Base-by-base conservation (phyloP, 345 rosid species). In the Microcos paniculata region DNA sequence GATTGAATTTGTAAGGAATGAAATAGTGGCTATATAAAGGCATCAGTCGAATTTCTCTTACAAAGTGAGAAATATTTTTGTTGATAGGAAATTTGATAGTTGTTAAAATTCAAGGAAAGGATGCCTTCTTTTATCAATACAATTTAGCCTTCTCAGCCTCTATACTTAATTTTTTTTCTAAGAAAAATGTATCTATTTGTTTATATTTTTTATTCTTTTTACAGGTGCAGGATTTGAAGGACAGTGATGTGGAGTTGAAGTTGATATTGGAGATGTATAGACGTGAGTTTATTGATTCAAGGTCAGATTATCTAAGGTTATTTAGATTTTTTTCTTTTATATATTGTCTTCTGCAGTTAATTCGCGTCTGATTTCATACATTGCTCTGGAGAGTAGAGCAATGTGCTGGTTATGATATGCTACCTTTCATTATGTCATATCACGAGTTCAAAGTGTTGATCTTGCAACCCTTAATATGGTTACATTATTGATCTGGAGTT, bases 211-310 rank as follows among this genome's bases (percentile, higher is more conserved):
- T 75, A 66, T 70, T 81, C 78, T 73, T 81, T 49, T 64, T 88
- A 77, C 85, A 96, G 99, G 94, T 90, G 52, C 83, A 78, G 78
- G 93, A 90, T 85, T 81, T 91, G 76, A 85, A 83, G 62, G 87
- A 86, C 63, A 86, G 90, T 82, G 89, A 84, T 57, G 57, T 70
- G 81, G 99, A 94, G 91, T 86, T 92, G 87, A 94, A 88, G 80
- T 82, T 92, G 79, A 86, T 96, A 85, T 78, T 89, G 80, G 95
- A 91, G 75, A 94, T 94, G 99, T 92, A 87, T 78, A 88, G 84
- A 81, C 94, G 88, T 12, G 99, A 94, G 84, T 87, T 84, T 63
- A 84, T 84, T 74, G 97, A 84, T 80, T 68, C 95, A 63, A 89
- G 97, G 99, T 96, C 63, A 69, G 76, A 24, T n/a, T 75, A 79